These are phyloP conservation scores for Ceratobasidium sp. DNA, from an alignment of 1,284 basidiomycete species.

Conservation along the genomic window DNA sequence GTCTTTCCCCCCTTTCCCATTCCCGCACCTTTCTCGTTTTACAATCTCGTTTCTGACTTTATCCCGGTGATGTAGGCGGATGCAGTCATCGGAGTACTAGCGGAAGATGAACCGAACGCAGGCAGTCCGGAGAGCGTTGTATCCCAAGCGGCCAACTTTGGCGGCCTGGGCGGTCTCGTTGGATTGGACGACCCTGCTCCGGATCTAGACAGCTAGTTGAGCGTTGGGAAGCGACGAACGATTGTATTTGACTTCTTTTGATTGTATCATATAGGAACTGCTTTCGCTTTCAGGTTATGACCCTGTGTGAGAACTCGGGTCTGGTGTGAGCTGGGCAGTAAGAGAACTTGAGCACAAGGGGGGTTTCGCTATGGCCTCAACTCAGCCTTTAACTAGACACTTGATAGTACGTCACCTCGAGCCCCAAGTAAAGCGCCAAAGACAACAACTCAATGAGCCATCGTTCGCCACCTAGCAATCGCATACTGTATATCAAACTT, in stretches of 20 bases:
- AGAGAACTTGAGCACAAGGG: too few species aligned
- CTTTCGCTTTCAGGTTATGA: background rate
- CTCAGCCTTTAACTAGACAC: too few species aligned
- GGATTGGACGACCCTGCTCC: slow-evolving; percentile 34
- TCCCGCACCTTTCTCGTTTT: background rate
- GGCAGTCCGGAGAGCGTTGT: background rate
- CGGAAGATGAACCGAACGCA: background rate
- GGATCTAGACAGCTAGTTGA: slow-evolving; percentile 10
- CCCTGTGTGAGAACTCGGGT: too few species aligned
- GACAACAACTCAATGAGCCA: too few species aligned
- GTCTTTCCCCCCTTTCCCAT: background rate
- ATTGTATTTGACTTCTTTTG: background rate
- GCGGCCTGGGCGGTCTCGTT: slow-evolving; percentile 10
- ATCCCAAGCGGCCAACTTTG: background rate
- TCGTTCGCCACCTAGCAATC: too few species aligned
- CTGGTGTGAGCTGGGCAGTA: too few species aligned
- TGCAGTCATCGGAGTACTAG: slow-evolving; percentile 20
- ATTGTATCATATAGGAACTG: background rate
- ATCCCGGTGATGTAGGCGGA: background rate
- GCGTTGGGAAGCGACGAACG: background rate
- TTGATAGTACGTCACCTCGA: too few species aligned
- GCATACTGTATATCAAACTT: too few species aligned
- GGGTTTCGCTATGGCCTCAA: too few species aligned
- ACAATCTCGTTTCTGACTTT: too few species aligned
- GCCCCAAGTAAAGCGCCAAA: too few species aligned